Conservation (phyloP, 2,329 filamentous ascomycete genomes). For the Monosporascus sp. region DNA sequence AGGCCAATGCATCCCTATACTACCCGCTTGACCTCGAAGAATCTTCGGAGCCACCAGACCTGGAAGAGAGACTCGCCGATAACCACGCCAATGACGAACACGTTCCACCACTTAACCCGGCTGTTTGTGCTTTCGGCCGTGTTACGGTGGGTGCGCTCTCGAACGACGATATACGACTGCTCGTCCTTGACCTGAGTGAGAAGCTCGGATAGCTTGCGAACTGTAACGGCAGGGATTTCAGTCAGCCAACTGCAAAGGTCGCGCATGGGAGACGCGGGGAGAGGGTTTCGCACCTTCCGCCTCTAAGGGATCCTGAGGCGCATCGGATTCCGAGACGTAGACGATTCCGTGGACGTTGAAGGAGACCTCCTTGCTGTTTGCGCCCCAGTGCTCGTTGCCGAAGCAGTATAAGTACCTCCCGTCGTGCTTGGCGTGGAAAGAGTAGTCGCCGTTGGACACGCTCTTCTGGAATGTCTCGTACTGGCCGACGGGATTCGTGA, state of each 20-base stretch:
- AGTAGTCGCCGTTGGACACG: constrained; percentile 87
- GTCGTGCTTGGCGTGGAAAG: constrained; percentile 79
- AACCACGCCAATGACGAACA: constrained; percentile 88
- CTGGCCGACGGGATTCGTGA: constrained; percentile 71
- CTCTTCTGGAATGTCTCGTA: constrained; percentile 77
- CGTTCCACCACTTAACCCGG: constrained; percentile 99
- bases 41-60: constrained; percentile 98
- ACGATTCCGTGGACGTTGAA: constrained; percentile 99
- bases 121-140: constrained; percentile 97
- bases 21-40: constrained; percentile 82
- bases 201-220: constrained; percentile 77
- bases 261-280: not conserved
- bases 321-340: constrained; percentile 86
- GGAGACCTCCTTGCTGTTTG: constrained; percentile 93
- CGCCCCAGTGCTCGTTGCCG: constrained; percentile 97
- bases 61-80: constrained; percentile 93
- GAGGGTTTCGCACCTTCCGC: constrained; percentile 62
- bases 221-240: constrained; percentile 36
- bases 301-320: constrained; percentile 82
- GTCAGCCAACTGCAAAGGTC: not conserved
- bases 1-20: constrained; percentile 38
- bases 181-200: constrained; percentile 94
- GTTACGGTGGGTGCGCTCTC: constrained; percentile 94
- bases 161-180: constrained; percentile 92
- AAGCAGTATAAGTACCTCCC: constrained; percentile 97